A percentile compares a stretch with the other conserved stretches of the same genome.
These are phyloP conservation scores for Hypoxylon fragiforme DNA, from an alignment of 495 filamentous ascomycete species.

Conservation along the genomic window DNA sequence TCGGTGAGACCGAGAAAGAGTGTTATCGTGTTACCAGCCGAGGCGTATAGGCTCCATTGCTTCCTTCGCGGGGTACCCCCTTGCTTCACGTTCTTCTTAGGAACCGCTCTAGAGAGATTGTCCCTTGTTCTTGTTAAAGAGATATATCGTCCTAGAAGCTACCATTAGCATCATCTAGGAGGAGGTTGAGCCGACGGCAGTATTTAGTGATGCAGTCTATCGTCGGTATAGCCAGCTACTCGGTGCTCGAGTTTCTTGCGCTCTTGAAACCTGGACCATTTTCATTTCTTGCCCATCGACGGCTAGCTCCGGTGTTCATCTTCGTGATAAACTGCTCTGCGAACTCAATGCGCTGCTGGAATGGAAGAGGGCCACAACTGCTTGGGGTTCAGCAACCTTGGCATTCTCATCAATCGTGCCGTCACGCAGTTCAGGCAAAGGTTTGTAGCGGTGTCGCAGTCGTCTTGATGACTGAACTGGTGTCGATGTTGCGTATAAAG, in stretches of 20 bases:
- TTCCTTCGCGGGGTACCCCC: not conserved
- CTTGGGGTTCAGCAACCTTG: too few species aligned
- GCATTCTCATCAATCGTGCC: too few species aligned
- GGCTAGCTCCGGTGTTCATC: too few species aligned
- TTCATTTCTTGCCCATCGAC: too few species aligned
- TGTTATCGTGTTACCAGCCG: not conserved
- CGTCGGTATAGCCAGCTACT: constrained; percentile 23
- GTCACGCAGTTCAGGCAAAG: too few species aligned
- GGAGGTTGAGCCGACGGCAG: not conserved
- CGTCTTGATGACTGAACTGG: too few species aligned
- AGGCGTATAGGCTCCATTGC: not conserved
- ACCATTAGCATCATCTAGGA: constrained; percentile 1
- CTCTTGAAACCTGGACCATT: constrained; percentile 21
- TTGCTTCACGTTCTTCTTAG: not conserved
- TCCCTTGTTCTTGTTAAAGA: not conserved
- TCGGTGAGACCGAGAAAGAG: constrained; percentile 1
- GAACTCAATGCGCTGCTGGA: too few species aligned
- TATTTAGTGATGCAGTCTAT: constrained; percentile 31
- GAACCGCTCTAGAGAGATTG: not conserved
- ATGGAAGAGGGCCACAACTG: too few species aligned
- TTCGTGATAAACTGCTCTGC: too few species aligned
- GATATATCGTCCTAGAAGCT: not conserved
- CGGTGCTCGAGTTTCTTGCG: constrained; percentile 12
- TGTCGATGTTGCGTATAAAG: too few species aligned
- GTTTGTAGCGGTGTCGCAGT: too few species aligned